These are phyloP conservation scores for Dactylonectria estremocensis DNA, from an alignment of 2,329 filamentous ascomycete species.

Conservation along the genomic window DNA sequence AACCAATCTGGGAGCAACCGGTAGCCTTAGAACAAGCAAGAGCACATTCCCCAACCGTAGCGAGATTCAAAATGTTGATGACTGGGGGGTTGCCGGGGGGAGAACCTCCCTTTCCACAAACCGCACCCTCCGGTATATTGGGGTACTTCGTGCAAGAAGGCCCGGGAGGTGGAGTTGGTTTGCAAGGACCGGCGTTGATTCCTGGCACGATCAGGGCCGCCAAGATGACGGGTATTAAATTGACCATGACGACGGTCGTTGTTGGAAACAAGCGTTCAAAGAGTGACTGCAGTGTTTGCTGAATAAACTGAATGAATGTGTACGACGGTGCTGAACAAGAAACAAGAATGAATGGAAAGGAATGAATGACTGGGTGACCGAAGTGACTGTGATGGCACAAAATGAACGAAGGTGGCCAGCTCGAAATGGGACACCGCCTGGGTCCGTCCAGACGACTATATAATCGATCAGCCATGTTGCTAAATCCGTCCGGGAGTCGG, in stretches of 20 bases:
- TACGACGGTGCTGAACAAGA: neutral
- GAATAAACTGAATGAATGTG: neutral
- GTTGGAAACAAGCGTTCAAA: neutral
- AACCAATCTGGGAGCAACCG: neutral
- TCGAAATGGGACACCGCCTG: neutral
- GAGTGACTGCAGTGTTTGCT: constrained; percentile 5
- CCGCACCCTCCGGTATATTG: neutral
- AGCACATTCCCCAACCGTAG: neutral
- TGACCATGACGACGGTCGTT: neutral
- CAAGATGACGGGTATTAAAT: constrained; percentile 8
- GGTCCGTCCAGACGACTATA: neutral
- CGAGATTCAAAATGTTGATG: neutral
- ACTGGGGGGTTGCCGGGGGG: neutral
- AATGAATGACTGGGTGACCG: constrained; percentile 5
- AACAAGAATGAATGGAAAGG: neutral
- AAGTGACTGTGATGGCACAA: neutral
- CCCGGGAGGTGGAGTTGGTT: neutral
- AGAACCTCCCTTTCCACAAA: neutral
- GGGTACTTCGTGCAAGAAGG: neutral
- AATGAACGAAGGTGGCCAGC: neutral
- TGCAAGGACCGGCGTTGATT: constrained; percentile 7
- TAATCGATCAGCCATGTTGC: neutral
- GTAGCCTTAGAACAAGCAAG: neutral
- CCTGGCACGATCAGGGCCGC: constrained; percentile 2
- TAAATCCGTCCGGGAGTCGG: neutral